Conservation (phyloP, 1,284 basidiomycete species). For the Puccinia coronata region DNA sequence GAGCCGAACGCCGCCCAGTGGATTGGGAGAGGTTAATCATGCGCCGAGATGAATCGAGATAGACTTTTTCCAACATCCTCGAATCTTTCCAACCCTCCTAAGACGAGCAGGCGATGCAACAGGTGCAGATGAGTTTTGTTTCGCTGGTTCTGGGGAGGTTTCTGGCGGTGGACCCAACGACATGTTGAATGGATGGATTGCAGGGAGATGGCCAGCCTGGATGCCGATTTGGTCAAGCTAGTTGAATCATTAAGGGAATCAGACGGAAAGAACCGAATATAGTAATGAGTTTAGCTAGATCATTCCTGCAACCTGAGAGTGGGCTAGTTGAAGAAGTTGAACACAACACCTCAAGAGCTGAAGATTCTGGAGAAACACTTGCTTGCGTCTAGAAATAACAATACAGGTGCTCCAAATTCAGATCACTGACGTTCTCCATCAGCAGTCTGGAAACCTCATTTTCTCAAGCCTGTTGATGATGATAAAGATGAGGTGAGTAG, state of each 20-base stretch:
- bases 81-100: constrained; percentile 23
- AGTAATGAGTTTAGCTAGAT: background rate
- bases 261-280: constrained; percentile 33
- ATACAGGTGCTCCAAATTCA: too few species aligned
- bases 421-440: too few species aligned
- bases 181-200: constrained; percentile 70
- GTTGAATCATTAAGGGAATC: background rate
- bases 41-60: constrained; percentile 67
- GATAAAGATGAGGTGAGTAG: too few species aligned
- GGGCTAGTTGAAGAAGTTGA: constrained; percentile 77
- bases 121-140: background rate
- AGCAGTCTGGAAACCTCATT: too few species aligned
- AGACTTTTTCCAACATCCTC: constrained; percentile 55
- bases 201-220: constrained; percentile 70
- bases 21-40: constrained; percentile 79
- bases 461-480: too few species aligned
- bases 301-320: constrained; percentile 67
- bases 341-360: constrained; percentile 66
- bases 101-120: constrained; percentile 4
- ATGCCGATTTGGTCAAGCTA: constrained; percentile 83
- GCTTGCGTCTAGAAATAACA: too few species aligned
- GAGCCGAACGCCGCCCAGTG: constrained; percentile 74
- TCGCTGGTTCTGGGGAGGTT: background rate
- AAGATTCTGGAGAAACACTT: too few species aligned
- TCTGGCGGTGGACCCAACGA: constrained; percentile 53